These are phyloP conservation scores for Flagelloscypha sp. DNA, from an alignment of 768 basidiomycete genomes.

Conservation along the genomic window DNA sequence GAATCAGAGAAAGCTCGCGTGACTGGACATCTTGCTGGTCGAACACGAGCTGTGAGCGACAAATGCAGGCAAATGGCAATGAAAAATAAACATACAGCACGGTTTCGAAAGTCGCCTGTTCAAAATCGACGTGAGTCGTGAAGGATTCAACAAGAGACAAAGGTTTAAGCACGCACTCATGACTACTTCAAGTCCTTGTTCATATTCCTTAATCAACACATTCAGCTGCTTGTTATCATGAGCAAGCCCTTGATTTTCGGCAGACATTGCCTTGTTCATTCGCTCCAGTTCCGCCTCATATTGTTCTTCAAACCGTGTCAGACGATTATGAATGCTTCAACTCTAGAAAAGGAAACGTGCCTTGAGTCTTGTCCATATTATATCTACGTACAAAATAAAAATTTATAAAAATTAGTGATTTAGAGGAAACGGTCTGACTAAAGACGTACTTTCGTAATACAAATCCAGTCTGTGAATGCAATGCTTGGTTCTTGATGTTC, in stretches of 20 bases:
- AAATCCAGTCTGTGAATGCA: conserved; percentile 88
- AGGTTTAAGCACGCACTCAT: conserved; percentile 61
- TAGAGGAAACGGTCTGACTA: too few species aligned
- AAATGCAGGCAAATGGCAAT: conserved; percentile 2
- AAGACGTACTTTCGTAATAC: conserved; percentile 66
- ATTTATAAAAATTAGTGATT: conserved; percentile 2
- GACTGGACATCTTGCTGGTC: conserved; percentile 84
- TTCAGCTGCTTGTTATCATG: conserved; percentile 96
- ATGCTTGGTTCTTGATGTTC: conserved; percentile 81
- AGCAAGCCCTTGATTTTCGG: conserved; percentile 78
- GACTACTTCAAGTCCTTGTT: conserved; percentile 88
- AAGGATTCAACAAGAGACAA: background rate
- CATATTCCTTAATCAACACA: conserved; percentile 88
- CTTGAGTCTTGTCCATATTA: conserved; percentile 83
- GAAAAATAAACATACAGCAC: conserved; percentile 59
- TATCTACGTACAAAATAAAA: conserved; percentile 38
- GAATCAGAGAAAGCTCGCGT: conserved; percentile 80
- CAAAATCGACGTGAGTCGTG: conserved; percentile 4
- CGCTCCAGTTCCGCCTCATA: conserved; percentile 86
- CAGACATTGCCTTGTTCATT: conserved; percentile 70
- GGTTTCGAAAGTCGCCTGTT: conserved; percentile 63
- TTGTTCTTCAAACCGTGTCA: conserved; percentile 47
- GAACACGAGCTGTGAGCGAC: conserved; percentile 5
- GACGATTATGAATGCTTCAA: background rate
- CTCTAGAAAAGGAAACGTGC: conserved; percentile 26